Evolutionary conservation across 1,284 basidiomycete species (phyloP), one percentile per base, ranked within the genome.

Genomic region (Meira miltonrushii): DNA sequence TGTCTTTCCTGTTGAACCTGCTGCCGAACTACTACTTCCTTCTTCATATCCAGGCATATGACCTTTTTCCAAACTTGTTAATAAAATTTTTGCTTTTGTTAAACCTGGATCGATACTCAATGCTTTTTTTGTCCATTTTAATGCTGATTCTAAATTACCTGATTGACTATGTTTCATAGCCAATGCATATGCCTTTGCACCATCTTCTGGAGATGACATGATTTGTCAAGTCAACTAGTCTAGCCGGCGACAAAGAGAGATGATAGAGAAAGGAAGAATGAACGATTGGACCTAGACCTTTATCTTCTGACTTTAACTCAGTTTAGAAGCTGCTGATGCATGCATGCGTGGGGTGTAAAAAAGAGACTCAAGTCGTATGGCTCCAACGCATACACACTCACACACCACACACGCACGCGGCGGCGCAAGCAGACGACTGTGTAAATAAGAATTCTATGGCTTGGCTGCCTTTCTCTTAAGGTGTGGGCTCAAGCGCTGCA

Each of bases 81-180:
- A 82, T 13, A 93, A 81, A 62, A 83, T 84, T 53, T 82, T 77
- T 6, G 88, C 94, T 75, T 92, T 87, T 5, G 87, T 82, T 1
- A 92, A 53, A 38, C 7, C 94, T 55, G 87, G 82, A 80, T 88
- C 91, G 58, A 97, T 84, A 23, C 87, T 82, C 59, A 92, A 85
- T 13, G 88, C 90, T 81, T 98, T 98, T 80, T 87, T 86, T 65
- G 87, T 88, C 82, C 96, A 94, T 78, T 91, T 90, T 72, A 88
- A 85, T 1, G 94, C 92, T 3, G 62, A 60, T 12, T 65, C 66
- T n/a, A 65, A 68, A 54, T 77, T 71, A 6, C 72, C 74, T 38
- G 63, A 60, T 39, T 52, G 54, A 33, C 71, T 67, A 55, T 77
- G 68, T 59, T 77, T 77, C 49, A 67, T 68, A 3, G 75, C 74